Evolutionary conservation across 1,284 basidiomycete genomes (phyloP).

Genomic region (Trametes sp.): DNA sequence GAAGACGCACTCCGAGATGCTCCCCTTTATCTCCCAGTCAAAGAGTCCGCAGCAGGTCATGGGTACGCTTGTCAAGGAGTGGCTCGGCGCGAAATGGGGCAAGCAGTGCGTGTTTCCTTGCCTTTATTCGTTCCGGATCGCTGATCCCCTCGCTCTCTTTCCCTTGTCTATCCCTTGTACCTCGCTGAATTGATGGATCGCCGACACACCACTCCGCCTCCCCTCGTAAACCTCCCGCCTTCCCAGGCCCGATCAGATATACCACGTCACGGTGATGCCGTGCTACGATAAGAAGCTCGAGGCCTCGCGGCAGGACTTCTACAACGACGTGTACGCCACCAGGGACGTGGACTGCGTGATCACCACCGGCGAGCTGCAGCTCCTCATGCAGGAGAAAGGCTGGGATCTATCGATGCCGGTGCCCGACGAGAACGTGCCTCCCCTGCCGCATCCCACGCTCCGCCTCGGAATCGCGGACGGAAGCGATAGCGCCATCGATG

Average conservation of each 20-base stretch:
- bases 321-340: constrained; percentile 79
- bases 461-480: background rate
- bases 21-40: constrained; percentile 88
- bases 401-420: constrained; percentile 78
- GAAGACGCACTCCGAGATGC: constrained; percentile 94
- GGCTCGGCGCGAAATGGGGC: constrained; percentile 72
- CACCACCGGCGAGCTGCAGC: constrained; percentile 94
- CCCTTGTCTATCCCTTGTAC: constrained; percentile 22
- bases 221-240: constrained; percentile 6
- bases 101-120: constrained; percentile 60
- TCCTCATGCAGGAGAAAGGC: constrained; percentile 83
- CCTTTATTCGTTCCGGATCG: constrained; percentile 1
- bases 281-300: constrained; percentile 99
- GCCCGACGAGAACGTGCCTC: constrained; percentile 50
- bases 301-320: constrained; percentile 92
- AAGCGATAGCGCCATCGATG: constrained; percentile 11
- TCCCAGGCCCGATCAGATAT: constrained; percentile 80
- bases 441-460: constrained; percentile 12
- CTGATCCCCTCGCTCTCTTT: constrained; percentile 23
- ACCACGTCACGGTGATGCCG: constrained; percentile 98
- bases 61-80: constrained; percentile 92
- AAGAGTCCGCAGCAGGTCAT: constrained; percentile 96
- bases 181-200: constrained; percentile 13
- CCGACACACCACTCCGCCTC: background rate
- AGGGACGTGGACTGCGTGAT: constrained; percentile 98